Evolutionary conservation across 768 basidiomycete species (phyloP), one percentile per base, ranked within the genome.

Genomic region (Austroboletus eburneus): DNA sequence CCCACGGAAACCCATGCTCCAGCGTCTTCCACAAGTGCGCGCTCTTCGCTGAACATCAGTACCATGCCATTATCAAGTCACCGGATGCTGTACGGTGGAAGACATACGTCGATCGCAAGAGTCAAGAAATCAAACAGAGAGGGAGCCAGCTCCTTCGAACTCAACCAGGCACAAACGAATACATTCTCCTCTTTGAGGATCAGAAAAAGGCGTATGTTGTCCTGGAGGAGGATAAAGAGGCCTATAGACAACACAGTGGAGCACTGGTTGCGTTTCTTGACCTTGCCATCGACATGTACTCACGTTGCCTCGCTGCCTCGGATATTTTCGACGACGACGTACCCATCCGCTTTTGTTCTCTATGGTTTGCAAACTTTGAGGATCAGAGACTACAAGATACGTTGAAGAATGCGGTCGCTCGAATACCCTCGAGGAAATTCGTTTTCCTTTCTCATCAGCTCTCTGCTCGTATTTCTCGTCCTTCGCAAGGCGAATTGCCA

Each of bases 391-490:
- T 79, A 20, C 76, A 76, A 68, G 46, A 60, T 41, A 52, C 67
- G 40, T 52, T 84, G 62, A 55, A 69, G 30, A 35, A 53, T 1
- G 76, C 81, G 2, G 62, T 92, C 9, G 65, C 66, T 39, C 71
- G 75, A 2, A 77, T 94, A 32, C 88, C 93, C 1, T 89, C 93
- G 0, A 76, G 80, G 49, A 98, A 98, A 64, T 87, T 97, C 58
- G 77, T 95, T 36, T 91, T 92, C 65, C 75, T 98, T 44, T 83
- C 91, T 70, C 91, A 94, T 67, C 96, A 99, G 67, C 79, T 99
- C 5, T 83, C 92, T 0, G 93, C 95, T n/a, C 80, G 94, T 8
- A 74, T 98, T 24, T 78, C 85, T 12, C 77, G 69, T 36, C 48
- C 72, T 14, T 52, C 62, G 9, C 44, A 63, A 22, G 56, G 61